Base-by-base conservation (phyloP, 1,284 basidiomycete species). In the Rhodotorula sp. region DNA sequence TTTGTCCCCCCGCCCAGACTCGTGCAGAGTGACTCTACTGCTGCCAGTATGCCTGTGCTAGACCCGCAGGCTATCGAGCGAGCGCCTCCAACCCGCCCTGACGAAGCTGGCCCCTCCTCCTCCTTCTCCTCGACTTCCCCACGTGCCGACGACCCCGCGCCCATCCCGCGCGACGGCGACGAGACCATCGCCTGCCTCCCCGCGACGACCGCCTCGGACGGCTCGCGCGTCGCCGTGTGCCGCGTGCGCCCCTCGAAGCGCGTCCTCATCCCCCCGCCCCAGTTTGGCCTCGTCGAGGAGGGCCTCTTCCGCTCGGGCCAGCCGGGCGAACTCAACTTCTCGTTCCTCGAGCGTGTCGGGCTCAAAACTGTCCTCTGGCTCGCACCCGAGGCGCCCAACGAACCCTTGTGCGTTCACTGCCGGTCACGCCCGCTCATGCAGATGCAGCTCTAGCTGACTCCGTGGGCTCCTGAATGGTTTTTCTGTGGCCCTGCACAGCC, bases 281-380 rank as follows among this genome's bases (percentile, higher is more conserved):
- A 85, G 77, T 85, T 84, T 68, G 85, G 85, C 48, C 80, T 84
- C 75, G 84, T 85, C 63, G 84, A 85, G 78, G 84, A 85, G 79
- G 83, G 82, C 56, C 83, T 85, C 66, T 85, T 84, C 72, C 80
- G 85, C 5, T 85, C 83, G 1, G 67, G 68, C 12, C 84, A 85
- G 75, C 85, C 85, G 2, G 83, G 84, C 56, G 83, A 85, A 73
- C 81, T 85, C 74, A 85, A 85, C 79, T 84, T 85, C 71, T 83
- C 84, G 1, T 85, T 86, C 68, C 78, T 86, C 44, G 84, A 85
- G 75, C 83, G 84, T 74, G 81, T 86, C 27, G 79, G 81, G 12
- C 78, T 86, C 56, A 81, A 80, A 68, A 83, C 81, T 7, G 81
- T 85, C 64, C 83, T 85, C 71, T 86, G 84, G 84, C 82, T 85